Percentiles rank a stretch among this genome's conserved stretches.
These are phyloP conservation scores for Fusarium metavorans DNA, from an alignment of 2,329 filamentous ascomycete species.

Conservation along the genomic window DNA sequence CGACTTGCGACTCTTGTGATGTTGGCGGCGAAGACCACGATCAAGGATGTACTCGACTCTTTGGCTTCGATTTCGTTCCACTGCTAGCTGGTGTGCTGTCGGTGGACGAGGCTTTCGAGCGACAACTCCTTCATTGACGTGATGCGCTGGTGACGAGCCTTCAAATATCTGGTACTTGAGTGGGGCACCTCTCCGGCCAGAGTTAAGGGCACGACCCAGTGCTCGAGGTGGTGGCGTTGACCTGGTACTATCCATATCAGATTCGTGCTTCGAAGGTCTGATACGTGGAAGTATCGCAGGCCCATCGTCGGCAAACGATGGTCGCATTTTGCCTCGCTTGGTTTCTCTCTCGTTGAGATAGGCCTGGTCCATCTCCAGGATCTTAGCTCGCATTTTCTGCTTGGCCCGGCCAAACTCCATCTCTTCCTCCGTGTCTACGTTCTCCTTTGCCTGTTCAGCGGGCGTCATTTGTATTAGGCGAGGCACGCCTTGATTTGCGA, in stretches of 20 bases:
- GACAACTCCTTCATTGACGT: constrained; percentile 66
- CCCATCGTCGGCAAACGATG: constrained; percentile 62
- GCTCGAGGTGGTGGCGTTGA: constrained; percentile 57
- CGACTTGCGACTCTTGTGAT: constrained; percentile 71
- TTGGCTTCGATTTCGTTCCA: constrained; percentile 81
- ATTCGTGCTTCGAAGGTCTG: constrained; percentile 71
- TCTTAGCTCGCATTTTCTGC: constrained; percentile 79
- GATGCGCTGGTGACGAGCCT: constrained; percentile 69
- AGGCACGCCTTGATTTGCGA: constrained; percentile 78
- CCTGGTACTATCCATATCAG: constrained; percentile 59
- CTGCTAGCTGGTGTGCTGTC: constrained; percentile 84
- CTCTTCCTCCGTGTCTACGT: constrained; percentile 79
- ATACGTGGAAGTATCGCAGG: constrained; percentile 72
- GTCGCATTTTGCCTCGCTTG: constrained; percentile 63
- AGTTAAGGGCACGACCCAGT: constrained; percentile 44
- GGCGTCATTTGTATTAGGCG: constrained; percentile 72
- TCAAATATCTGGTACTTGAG: constrained; percentile 72
- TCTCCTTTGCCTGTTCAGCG: constrained; percentile 76
- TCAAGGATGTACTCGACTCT: constrained; percentile 87
- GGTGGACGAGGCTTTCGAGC: constrained; percentile 77
- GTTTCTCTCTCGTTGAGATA: constrained; percentile 72
- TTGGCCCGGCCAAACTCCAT: constrained; percentile 78
- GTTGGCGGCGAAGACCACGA: constrained; percentile 75
- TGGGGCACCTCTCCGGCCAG: constrained; percentile 57
- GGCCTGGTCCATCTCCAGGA: constrained; percentile 80